Evolutionary conservation across 306 rosid species (phyloP).

Genomic region (Quercus variabilis): DNA sequence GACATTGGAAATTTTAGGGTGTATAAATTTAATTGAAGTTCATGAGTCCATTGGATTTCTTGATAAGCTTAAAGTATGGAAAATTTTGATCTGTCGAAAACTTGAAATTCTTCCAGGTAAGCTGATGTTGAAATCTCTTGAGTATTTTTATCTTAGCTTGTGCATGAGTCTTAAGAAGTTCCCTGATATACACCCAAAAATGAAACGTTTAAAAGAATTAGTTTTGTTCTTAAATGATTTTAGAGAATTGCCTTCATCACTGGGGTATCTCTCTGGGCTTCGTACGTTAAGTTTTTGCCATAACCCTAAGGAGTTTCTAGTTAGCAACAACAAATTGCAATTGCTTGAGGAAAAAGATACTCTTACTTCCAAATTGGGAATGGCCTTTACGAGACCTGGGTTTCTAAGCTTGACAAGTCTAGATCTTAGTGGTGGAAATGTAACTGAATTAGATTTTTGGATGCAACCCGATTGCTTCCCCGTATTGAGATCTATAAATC

Average conservation of each 20-base stretch:
- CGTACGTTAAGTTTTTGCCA: not conserved
- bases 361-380: too few relatives aligned
- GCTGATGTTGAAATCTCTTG: too few relatives aligned
- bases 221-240: too few relatives aligned
- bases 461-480: not conserved
- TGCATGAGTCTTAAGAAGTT: too few relatives aligned
- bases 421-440: not conserved
- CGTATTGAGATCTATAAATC: not conserved
- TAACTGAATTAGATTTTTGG: not conserved
- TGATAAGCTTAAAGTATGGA: not conserved
- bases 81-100: too few relatives aligned
- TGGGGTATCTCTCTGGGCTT: not conserved
- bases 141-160: too few relatives aligned
- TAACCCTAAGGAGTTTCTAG: not conserved
- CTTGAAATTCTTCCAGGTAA: too few relatives aligned
- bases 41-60: slow-evolving; percentile 13
- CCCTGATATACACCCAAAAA: too few relatives aligned
- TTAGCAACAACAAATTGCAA: not conserved
- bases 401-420: not conserved
- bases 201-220: too few relatives aligned
- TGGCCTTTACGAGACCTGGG: too few relatives aligned
- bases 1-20: not conserved
- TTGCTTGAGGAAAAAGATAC: too few relatives aligned
- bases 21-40: slow-evolving; percentile 10
- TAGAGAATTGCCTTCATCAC: not conserved